phyloP scores from a whole-genome alignment of 345 rosid species.

The Dovyalis caffra region DNA sequence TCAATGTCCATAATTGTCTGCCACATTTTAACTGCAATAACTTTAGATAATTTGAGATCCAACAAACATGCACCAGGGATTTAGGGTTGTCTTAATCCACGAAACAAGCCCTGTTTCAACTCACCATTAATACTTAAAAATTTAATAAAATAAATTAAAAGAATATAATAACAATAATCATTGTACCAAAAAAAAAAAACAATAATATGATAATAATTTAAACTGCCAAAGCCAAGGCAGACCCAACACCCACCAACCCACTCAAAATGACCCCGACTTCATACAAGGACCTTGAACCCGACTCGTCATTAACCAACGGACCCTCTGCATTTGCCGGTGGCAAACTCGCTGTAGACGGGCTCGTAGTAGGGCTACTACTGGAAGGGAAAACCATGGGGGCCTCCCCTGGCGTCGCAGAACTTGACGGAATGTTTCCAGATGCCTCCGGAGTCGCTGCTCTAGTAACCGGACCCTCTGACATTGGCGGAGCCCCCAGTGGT shows the following conservation, averaged over 20 bases:
- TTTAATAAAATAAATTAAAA: too few species aligned
- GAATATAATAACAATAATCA: too few species aligned
- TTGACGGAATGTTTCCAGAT: slow-evolving; percentile 39
- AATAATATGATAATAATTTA: background rate
- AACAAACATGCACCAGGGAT: too few species aligned
- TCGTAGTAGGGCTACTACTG: slow-evolving; percentile 38
- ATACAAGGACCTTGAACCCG: slow-evolving; percentile 40
- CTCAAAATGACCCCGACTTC: slow-evolving; percentile 3
- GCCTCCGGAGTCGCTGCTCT: slow-evolving; percentile 36
- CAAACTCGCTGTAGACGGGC: slow-evolving; percentile 20
- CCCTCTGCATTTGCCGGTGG: slow-evolving; percentile 36
- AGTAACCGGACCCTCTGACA: slow-evolving; percentile 35
- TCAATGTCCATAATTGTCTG: too few species aligned
- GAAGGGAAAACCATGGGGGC: slow-evolving; percentile 57
- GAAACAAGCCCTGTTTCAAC: too few species aligned
- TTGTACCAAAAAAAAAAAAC: background rate
- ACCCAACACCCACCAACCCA: slow-evolving; percentile 12
- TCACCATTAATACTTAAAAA: too few species aligned
- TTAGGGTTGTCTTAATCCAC: too few species aligned
- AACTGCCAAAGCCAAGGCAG: slow-evolving; percentile 7
- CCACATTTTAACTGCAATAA: too few species aligned
- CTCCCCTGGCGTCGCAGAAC: slow-evolving; percentile 44
- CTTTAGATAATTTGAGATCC: too few species aligned
- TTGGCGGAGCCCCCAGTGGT: slow-evolving; percentile 27
- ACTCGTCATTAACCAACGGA: slow-evolving; percentile 33